Evolutionary conservation across 495 filamentous ascomycete species (phyloP).

Genomic region (Tuber borchii): DNA sequence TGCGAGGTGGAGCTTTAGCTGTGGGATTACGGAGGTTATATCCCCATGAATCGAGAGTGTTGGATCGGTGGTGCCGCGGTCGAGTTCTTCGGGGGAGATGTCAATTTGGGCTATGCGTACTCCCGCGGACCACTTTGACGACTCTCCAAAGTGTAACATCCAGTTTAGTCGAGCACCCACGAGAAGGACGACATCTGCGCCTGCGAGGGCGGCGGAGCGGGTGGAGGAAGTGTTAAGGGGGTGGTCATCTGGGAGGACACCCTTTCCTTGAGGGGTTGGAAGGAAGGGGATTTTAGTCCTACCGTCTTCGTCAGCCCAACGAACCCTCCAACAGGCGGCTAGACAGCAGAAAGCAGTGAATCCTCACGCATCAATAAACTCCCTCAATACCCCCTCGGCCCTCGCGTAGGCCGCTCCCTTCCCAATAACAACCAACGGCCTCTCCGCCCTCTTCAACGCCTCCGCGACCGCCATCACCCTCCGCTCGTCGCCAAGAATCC

Average conservation of each 20-base stretch:
- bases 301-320: not conserved
- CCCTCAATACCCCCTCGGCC: slow-evolving; percentile 48
- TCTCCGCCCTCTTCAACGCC: slow-evolving; percentile 49
- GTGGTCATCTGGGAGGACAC: slow-evolving; percentile 55
- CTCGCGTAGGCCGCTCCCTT: slow-evolving; percentile 58
- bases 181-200: slow-evolving; percentile 56
- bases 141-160: slow-evolving; percentile 58
- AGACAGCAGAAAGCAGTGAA: not conserved
- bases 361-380: slow-evolving; percentile 46
- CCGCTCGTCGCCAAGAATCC: slow-evolving; percentile 45
- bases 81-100: slow-evolving; percentile 54
- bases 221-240: slow-evolving; percentile 53
- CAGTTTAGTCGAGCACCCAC: slow-evolving; percentile 59
- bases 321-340: not conserved
- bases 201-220: slow-evolving; percentile 53
- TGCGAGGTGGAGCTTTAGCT: slow-evolving; percentile 46
- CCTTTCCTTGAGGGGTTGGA: slow-evolving; percentile 61
- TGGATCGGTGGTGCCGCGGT: slow-evolving; percentile 48
- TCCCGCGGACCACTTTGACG: slow-evolving; percentile 53
- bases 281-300: slow-evolving; percentile 55
- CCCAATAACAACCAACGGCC: slow-evolving; percentile 55
- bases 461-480: slow-evolving; percentile 48
- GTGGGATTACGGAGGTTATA: slow-evolving; percentile 49
- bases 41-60: slow-evolving; percentile 52
- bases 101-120: slow-evolving; percentile 58